Percentiles rank a stretch among this genome's conserved stretches.
These are phyloP conservation scores for Passiflora organensis DNA, from an alignment of 345 rosid species.

Conservation along the genomic window DNA sequence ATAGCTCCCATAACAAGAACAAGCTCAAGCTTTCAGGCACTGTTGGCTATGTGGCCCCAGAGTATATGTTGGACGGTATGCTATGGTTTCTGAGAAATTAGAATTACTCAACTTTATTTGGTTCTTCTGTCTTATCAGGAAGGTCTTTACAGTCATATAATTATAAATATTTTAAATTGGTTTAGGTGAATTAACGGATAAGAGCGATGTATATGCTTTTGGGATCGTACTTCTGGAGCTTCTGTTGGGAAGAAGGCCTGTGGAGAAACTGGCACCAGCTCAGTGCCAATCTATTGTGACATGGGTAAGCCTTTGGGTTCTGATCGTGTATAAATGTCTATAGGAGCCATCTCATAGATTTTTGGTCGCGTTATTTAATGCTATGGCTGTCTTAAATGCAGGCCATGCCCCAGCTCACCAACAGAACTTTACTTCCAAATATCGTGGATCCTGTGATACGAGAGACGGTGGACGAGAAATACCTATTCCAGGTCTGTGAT, in stretches of 20 bases:
- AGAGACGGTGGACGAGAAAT: conserved; percentile 74
- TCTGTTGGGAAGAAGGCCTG: conserved; percentile 74
- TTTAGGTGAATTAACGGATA: conserved; percentile 79
- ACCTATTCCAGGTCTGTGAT: conserved; percentile 75
- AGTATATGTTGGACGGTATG: conserved; percentile 85
- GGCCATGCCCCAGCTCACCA: conserved; percentile 99
- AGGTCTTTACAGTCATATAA: too few relatives aligned
- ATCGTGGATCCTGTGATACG: conserved; percentile 76
- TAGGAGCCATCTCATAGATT: not conserved
- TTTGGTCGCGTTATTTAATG: conserved; percentile 6
- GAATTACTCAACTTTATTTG: too few relatives aligned
- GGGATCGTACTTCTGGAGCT: conserved; percentile 97
- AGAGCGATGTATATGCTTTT: conserved; percentile 94
- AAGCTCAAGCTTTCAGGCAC: conserved; percentile 91
- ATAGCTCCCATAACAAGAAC: conserved; percentile 58
- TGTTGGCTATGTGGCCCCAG: conserved; percentile 93
- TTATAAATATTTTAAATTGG: not conserved
- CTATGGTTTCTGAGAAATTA: too few relatives aligned
- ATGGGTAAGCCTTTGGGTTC: conserved; percentile 51
- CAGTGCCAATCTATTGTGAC: conserved; percentile 92
- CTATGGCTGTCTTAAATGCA: conserved; percentile 25
- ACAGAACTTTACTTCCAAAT: conserved; percentile 74
- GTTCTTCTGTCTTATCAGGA: too few relatives aligned
- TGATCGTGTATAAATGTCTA: not conserved
- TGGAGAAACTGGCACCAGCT: conserved; percentile 77